phyloP scores from a whole-genome alignment of 208 protist species.

The Trichomonas vaginalis region DNA sequence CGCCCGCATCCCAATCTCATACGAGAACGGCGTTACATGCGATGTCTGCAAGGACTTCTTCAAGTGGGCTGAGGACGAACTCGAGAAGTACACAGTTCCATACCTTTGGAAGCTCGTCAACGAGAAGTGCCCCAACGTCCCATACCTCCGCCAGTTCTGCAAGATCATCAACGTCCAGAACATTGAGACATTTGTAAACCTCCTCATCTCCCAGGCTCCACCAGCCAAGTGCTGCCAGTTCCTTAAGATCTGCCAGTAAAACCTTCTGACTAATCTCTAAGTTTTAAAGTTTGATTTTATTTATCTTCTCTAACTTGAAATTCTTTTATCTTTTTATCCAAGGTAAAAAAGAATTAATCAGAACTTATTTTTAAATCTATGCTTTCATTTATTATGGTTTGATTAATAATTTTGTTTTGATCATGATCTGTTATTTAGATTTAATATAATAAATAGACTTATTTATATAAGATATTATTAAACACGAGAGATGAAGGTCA shows the following conservation, averaged over 20 bases:
- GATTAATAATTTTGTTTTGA: too few relatives aligned
- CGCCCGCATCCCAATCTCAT: neutral
- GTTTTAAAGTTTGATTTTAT: too few relatives aligned
- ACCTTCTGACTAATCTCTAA: too few relatives aligned
- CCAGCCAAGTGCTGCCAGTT: neutral
- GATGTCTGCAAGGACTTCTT: neutral
- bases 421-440: too few relatives aligned
- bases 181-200: neutral
- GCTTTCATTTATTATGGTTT: too few relatives aligned
- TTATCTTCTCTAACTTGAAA: too few relatives aligned
- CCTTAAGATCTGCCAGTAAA: neutral
- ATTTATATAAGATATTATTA: too few relatives aligned
- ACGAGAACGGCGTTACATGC: neutral
- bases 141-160: neutral
- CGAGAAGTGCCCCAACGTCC: neutral
- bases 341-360: too few relatives aligned
- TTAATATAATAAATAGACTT: too few relatives aligned
- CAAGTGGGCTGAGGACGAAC: neutral
- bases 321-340: too few relatives aligned
- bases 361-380: too few relatives aligned
- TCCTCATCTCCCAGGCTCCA: neutral
- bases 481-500: too few relatives aligned
- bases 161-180: neutral
- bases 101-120: neutral
- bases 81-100: neutral